A percentile compares a stretch with the other conserved stretches of the same genome.
Conservation (phyloP, 345 rosid genomes). For the Atalantia buxifolia region DNA sequence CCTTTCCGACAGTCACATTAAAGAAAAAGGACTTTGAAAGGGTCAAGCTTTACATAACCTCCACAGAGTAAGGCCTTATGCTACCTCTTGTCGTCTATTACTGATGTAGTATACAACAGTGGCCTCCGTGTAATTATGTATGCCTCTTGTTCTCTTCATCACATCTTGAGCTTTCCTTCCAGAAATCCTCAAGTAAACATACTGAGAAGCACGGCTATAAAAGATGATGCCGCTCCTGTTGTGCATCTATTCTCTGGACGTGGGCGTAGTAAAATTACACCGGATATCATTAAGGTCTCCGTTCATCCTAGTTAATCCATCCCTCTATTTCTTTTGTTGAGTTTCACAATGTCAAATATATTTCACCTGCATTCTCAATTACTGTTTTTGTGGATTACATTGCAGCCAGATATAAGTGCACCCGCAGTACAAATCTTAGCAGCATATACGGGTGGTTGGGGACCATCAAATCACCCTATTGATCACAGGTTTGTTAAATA, state of each 20-base stretch:
- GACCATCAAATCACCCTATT: slow-evolving; percentile 12
- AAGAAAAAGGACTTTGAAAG: too few relatives aligned
- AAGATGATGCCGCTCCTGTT: slow-evolving; percentile 28
- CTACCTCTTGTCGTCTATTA: too few relatives aligned
- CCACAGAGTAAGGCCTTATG: too few relatives aligned
- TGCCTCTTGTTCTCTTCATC: too few relatives aligned
- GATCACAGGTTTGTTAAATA: slow-evolving; percentile 28
- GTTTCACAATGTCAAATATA: neutral
- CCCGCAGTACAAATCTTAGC: slow-evolving; percentile 49
- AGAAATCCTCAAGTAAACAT: slow-evolving; percentile 16
- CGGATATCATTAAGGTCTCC: slow-evolving; percentile 23
- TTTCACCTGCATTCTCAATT: too few relatives aligned
- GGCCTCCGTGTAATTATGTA: too few relatives aligned
- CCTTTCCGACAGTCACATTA: too few relatives aligned
- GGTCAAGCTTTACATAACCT: too few relatives aligned
- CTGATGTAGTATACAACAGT: too few relatives aligned
- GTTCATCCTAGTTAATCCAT: too few relatives aligned
- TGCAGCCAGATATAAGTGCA: slow-evolving; percentile 45
- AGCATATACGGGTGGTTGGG: slow-evolving; percentile 19
- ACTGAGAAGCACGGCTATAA: slow-evolving; percentile 24
- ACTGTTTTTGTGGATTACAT: too few relatives aligned
- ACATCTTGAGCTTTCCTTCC: neutral
- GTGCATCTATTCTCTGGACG: slow-evolving; percentile 38
- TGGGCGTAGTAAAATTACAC: slow-evolving; percentile 27
- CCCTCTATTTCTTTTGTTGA: too few relatives aligned